Conservation (phyloP, 2,329 filamentous ascomycete species). For the Thelonectria blattea region DNA sequence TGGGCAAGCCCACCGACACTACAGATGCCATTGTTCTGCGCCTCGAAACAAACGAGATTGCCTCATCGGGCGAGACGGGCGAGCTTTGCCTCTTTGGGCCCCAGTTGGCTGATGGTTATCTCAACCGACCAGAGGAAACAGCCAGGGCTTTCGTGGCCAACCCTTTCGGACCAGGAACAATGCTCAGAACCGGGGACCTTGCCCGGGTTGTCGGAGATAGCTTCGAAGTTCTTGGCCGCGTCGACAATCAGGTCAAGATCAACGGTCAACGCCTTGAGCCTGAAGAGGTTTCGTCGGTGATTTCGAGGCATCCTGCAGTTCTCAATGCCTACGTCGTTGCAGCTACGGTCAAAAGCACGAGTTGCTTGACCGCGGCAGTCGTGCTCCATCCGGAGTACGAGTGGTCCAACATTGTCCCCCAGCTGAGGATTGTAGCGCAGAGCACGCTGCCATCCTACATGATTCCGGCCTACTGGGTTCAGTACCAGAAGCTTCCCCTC, state of each 20-base stretch:
- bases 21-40: constrained; percentile 18
- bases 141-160: constrained; percentile 17
- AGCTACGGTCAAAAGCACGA: constrained; percentile 11
- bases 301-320: neutral
- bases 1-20: constrained; percentile 12
- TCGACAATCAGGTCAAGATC: constrained; percentile 36
- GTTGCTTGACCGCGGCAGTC: constrained; percentile 5
- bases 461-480: constrained; percentile 35
- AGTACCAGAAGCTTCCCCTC: constrained; percentile 26
- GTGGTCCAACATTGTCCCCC: constrained; percentile 5
- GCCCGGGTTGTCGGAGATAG: constrained; percentile 22
- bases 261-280: constrained; percentile 30
- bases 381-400: neutral
- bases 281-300: constrained; percentile 14
- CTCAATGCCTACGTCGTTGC: constrained; percentile 11
- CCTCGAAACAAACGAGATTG: constrained; percentile 9
- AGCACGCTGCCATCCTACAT: constrained; percentile 31
- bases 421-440: constrained; percentile 6
- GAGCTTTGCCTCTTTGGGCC: constrained; percentile 31
- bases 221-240: constrained; percentile 30
- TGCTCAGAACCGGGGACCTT: constrained; percentile 32
- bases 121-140: constrained; percentile 23
- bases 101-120: constrained; percentile 28
- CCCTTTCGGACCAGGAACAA: constrained; percentile 21
- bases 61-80: constrained; percentile 18